Evolutionary conservation across 108 stramenopile species (phyloP).

Genomic region (Phaeodactylum tricornutum): DNA sequence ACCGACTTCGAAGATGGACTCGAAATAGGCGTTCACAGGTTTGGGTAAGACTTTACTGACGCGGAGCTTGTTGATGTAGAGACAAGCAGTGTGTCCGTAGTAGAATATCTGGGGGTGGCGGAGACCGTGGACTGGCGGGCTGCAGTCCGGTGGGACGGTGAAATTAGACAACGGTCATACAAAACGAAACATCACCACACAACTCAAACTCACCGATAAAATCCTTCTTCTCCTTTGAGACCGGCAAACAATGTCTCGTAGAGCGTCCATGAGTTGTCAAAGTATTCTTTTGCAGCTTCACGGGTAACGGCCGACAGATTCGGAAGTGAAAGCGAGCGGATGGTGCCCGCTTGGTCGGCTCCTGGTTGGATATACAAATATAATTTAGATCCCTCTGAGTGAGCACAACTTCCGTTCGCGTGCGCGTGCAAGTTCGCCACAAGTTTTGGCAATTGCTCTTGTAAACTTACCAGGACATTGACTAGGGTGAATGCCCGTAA

Average conservation of each 20-base stretch:
- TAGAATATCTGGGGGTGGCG: slow-evolving; percentile 90
- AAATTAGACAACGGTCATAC: background rate
- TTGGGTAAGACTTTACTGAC: slow-evolving; percentile 71
- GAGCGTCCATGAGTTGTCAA: slow-evolving; percentile 90
- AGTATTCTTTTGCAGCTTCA: slow-evolving; percentile 65
- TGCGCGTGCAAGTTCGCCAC: background rate
- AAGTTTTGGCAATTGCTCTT: background rate
- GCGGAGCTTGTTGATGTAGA: slow-evolving; percentile 90
- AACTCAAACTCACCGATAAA: slow-evolving; percentile 45
- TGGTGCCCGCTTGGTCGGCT: slow-evolving; percentile 29
- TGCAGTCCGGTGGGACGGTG: background rate
- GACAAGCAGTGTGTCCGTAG: slow-evolving; percentile 87
- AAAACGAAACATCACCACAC: slow-evolving; percentile 4
- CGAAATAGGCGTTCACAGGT: slow-evolving; percentile 75
- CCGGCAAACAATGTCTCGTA: slow-evolving; percentile 84
- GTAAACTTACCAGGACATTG: slow-evolving; percentile 42
- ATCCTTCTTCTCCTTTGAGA: slow-evolving; percentile 84
- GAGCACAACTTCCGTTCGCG: background rate
- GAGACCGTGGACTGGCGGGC: slow-evolving; percentile 76
- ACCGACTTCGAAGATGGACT: slow-evolving; percentile 89
- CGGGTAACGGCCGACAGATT: slow-evolving; percentile 65
- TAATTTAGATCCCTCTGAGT: background rate
- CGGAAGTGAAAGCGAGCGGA: slow-evolving; percentile 62
- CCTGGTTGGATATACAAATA: slow-evolving; percentile 16
- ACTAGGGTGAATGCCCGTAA: slow-evolving; percentile 49